A percentile compares a stretch with the other conserved stretches of the same genome.
phyloP scores from a whole-genome alignment of 306 rosid species.

The Glycine tomentella region DNA sequence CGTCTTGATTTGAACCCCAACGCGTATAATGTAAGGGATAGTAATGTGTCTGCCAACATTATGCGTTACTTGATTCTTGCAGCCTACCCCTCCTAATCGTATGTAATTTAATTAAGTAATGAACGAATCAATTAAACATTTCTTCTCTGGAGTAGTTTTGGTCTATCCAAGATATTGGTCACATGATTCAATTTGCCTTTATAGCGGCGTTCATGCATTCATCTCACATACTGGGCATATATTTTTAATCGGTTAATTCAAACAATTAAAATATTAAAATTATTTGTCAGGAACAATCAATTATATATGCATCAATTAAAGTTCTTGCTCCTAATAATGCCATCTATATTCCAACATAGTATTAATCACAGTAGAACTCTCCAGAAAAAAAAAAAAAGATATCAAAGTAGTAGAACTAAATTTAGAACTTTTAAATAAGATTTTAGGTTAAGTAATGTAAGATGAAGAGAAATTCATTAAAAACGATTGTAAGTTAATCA shows the following conservation, averaged over 20 bases:
- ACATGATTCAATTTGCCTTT: constrained; percentile 23
- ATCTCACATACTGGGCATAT: background rate
- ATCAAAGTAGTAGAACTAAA: too few species aligned
- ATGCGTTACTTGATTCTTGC: background rate
- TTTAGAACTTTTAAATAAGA: too few species aligned
- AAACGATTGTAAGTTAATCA: too few species aligned
- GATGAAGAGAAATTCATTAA: too few species aligned
- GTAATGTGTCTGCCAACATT: constrained; percentile 12
- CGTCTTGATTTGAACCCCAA: background rate
- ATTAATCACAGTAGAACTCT: too few species aligned
- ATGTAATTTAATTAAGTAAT: background rate
- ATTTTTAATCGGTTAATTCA: background rate
- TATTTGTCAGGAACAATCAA: background rate
- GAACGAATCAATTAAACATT: background rate
- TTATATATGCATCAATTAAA: background rate
- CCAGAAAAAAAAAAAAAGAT: too few species aligned
- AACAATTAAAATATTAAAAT: background rate
- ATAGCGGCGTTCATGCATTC: background rate
- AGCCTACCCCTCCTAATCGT: constrained; percentile 16
- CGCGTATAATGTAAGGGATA: background rate
- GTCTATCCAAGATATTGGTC: background rate
- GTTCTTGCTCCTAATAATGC: background rate
- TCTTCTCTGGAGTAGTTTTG: background rate
- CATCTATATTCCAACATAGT: background rate
- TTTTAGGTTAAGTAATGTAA: too few species aligned